phyloP scores from a whole-genome alignment of 2,329 filamentous ascomycete species.

The Penicillium concentricum region DNA sequence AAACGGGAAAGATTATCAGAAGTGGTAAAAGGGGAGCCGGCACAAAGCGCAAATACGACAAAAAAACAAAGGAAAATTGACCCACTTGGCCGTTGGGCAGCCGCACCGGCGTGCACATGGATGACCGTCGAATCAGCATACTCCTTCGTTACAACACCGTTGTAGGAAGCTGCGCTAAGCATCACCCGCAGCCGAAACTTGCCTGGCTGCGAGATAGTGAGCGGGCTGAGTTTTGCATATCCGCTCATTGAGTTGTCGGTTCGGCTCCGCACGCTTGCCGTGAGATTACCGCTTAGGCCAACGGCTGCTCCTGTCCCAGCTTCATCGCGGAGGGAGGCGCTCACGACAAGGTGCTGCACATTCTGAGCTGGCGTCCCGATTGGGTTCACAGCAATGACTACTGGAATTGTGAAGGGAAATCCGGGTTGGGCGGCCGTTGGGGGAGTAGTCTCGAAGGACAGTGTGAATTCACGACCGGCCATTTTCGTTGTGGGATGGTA shows the following conservation, averaged over 20 bases:
- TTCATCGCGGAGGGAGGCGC: conserved; percentile 30
- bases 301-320: conserved; percentile 18
- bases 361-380: conserved; percentile 24
- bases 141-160: conserved; percentile 30
- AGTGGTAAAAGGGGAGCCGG: neutral
- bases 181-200: conserved; percentile 34
- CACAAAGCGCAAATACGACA: neutral
- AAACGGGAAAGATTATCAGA: neutral
- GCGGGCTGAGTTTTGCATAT: conserved; percentile 29
- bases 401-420: conserved; percentile 31
- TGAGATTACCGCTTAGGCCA: conserved; percentile 29
- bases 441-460: conserved; percentile 32
- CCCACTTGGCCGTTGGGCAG: conserved; percentile 32
- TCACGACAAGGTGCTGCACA: conserved; percentile 30
- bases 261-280: conserved; percentile 34
- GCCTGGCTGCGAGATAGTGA: conserved; percentile 30
- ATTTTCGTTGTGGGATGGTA: conserved; percentile 2
- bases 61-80: conserved; percentile 3
- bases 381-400: conserved; percentile 31
- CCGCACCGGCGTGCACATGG: conserved; percentile 28
- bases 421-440: conserved; percentile 27
- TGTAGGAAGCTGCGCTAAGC: conserved; percentile 28
- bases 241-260: conserved; percentile 30
- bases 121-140: conserved; percentile 33
- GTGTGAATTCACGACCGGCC: conserved; percentile 28